phyloP scores from a whole-genome alignment of 2,329 filamentous ascomycete species.

The Ceratocystis diversiconidia region DNA sequence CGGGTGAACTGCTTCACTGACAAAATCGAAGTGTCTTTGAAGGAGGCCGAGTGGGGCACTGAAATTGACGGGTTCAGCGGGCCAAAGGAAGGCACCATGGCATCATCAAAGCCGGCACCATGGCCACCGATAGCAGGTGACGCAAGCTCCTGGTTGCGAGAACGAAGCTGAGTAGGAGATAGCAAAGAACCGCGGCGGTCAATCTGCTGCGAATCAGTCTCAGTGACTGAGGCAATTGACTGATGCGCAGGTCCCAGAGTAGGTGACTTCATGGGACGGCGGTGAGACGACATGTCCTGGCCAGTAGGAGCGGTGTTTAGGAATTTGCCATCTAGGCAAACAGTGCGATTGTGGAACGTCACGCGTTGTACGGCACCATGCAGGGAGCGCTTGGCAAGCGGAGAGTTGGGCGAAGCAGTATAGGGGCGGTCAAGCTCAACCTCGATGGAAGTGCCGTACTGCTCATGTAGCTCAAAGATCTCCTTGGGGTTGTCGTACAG shows the following conservation, averaged over 20 bases:
- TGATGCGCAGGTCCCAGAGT: conserved; percentile 34
- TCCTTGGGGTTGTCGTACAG: conserved; percentile 66
- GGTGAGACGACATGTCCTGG: conserved; percentile 62
- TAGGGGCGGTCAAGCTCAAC: conserved; percentile 55
- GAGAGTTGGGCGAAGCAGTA: conserved; percentile 35
- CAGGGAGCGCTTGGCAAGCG: conserved; percentile 55
- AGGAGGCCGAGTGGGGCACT: conserved; percentile 39
- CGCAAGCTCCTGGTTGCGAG: conserved; percentile 15
- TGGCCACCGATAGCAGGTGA: conserved; percentile 3
- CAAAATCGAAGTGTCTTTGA: conserved; percentile 80
- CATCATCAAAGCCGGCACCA: conserved; percentile 13
- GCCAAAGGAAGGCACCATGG: conserved; percentile 11
- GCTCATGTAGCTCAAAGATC: conserved; percentile 73
- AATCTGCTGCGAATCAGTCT: conserved; percentile 12
- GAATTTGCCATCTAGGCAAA: conserved; percentile 55
- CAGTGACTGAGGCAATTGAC: conserved; percentile 13
- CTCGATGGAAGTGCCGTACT: conserved; percentile 58
- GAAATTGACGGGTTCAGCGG: conserved; percentile 11
- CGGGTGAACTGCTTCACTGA: conserved; percentile 85
- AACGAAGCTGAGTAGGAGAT: conserved; percentile 11
- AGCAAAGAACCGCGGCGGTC: conserved; percentile 25
- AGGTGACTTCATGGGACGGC: conserved; percentile 42
- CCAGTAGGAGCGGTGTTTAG: conserved; percentile 44
- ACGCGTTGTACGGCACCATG: conserved; percentile 60
- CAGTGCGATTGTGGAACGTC: conserved; percentile 58